A percentile compares a stretch with the other conserved stretches of the same genome.
Evolutionary conservation across 441 rosid species (phyloP).

Genomic region (Eruca vesicaria): DNA sequence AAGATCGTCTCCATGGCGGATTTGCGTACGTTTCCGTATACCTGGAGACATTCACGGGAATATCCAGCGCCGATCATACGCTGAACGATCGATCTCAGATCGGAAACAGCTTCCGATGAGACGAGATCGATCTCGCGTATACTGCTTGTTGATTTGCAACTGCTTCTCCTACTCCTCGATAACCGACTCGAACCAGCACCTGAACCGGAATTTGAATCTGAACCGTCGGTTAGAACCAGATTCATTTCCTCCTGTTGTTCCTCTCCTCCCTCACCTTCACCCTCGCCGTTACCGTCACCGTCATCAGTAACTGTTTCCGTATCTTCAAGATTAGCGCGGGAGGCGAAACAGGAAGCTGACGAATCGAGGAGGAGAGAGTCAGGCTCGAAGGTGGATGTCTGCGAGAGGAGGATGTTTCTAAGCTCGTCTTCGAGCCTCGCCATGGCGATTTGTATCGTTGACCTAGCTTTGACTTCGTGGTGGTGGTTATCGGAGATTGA

Average conservation of each 20-base stretch:
- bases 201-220: constrained; percentile 34
- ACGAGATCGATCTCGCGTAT: constrained; percentile 78
- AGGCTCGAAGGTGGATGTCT: constrained; percentile 50
- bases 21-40: constrained; percentile 54
- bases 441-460: constrained; percentile 84
- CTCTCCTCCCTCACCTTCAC: background rate
- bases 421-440: constrained; percentile 95
- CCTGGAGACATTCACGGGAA: constrained; percentile 59
- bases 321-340: constrained; percentile 33
- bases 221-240: constrained; percentile 34
- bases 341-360: constrained; percentile 40
- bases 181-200: constrained; percentile 29
- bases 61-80: constrained; percentile 54
- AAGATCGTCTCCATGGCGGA: constrained; percentile 51
- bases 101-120: constrained; percentile 48
- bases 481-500: constrained; percentile 34
- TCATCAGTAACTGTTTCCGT: background rate
- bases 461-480: constrained; percentile 47
- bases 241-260: constrained; percentile 33
- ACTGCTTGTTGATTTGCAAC: constrained; percentile 62
- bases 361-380: constrained; percentile 39
- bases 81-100: constrained; percentile 46
- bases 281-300: no score
- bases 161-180: constrained; percentile 33
- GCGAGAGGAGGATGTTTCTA: constrained; percentile 59